Evolutionary conservation across 1,284 basidiomycete species (phyloP).

Genomic region (Salmacisia buchloeana): DNA sequence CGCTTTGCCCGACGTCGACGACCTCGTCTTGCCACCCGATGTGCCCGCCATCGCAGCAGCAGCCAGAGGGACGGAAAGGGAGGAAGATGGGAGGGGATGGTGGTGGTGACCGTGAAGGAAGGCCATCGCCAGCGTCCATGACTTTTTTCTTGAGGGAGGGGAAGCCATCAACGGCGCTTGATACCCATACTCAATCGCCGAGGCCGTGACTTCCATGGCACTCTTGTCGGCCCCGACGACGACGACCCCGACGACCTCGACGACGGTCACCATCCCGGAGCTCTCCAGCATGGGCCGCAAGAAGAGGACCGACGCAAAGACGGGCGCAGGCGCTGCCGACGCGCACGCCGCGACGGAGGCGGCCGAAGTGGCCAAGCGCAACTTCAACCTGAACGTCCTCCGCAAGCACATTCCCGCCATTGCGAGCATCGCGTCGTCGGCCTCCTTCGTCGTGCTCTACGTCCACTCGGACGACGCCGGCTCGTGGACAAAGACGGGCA

Average conservation of each 20-base stretch:
- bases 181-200: too few species aligned
- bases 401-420: conserved; percentile 74
- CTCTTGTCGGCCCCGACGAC: too few species aligned
- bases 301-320: not conserved
- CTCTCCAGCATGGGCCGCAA: conserved; percentile 2
- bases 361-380: conserved; percentile 21
- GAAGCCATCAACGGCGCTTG: too few species aligned
- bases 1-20: not conserved
- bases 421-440: conserved; percentile 71
- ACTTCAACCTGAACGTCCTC: conserved; percentile 71
- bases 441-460: conserved; percentile 64
- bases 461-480: conserved; percentile 49
- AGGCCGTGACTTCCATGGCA: too few species aligned
- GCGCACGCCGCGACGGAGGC: not conserved
- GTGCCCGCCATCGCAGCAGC: not conserved
- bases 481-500: conserved; percentile 76
- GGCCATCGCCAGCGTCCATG: too few species aligned
- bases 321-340: not conserved
- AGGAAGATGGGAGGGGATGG: not conserved
- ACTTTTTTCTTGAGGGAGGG: too few species aligned
- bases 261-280: too few species aligned
- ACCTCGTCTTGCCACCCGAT: not conserved
- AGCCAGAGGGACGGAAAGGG: not conserved
- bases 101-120: too few species aligned
- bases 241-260: too few species aligned